Base-by-base conservation (phyloP, 2,329 filamentous ascomycete species). In the Fusarium foetens region DNA sequence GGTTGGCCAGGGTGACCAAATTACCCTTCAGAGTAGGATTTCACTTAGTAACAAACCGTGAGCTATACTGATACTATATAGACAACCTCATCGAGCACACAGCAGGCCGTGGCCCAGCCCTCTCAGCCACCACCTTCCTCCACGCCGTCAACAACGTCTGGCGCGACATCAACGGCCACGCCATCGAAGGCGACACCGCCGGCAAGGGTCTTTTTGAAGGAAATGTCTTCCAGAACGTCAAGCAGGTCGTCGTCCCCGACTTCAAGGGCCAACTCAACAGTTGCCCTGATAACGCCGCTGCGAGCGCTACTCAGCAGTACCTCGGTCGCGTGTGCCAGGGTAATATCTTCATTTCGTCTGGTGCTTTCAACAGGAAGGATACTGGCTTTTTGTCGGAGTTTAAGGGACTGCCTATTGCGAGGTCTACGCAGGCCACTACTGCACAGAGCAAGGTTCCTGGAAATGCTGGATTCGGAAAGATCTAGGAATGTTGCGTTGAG, bases 81-180 rank as follows among this genome's bases (percentile, higher is more conserved):
- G 66, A 60, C 45, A 71, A 71, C 58, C 52, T 60, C 27, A 71
- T 71, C 13, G 51, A 57, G 14, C 67, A 71, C 19, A 72, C 63
- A 4, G 79, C 78, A 8, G 78, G 78, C 43, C 76, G 76, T 39
- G 68, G 73, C 46, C 77, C 76, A 8, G 76, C 77, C 9, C 72
- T 79, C 3, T 76, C 71, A n/a, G 75, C 75, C 23, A 74, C 63
- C 21, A 78, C 77, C 1, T 73, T 79, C 48, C 73, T 79, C 58
- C 78, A 79, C 61, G 77, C 78, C 8, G 75, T 79, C 38, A 79
- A 79, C 71, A 79, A 76, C 43, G 75, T 79, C 6, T 79, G 76
- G 75, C 31, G 57, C 13, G 73, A 74, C 23, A 76, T 69, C 51
- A 74, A 73, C 14, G 78, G 78, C 9, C 78, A 79, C 51, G 66